These are phyloP conservation scores for Clarireedia paspali DNA, from an alignment of 2,329 filamentous ascomycete genomes.

Conservation along the genomic window DNA sequence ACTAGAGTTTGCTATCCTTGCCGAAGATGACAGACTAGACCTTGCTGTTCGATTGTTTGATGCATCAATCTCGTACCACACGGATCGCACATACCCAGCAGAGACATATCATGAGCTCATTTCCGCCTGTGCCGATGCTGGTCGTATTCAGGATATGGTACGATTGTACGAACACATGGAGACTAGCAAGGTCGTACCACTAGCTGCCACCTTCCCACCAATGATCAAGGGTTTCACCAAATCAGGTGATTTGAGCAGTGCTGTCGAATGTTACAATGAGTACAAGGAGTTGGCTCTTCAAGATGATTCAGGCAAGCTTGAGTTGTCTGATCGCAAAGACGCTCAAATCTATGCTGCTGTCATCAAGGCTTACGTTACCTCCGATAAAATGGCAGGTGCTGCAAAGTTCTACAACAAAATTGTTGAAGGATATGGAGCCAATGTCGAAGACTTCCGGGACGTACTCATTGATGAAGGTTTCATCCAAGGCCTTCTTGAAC, in stretches of 20 bases:
- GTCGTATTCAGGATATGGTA: slow-evolving; percentile 81
- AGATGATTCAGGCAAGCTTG: slow-evolving; percentile 65
- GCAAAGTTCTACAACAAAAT: slow-evolving; percentile 82
- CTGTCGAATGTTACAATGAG: slow-evolving; percentile 91
- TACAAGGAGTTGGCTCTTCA: slow-evolving; percentile 85
- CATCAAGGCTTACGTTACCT: slow-evolving; percentile 79
- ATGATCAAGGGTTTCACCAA: slow-evolving; percentile 94
- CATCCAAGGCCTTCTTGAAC: slow-evolving; percentile 67
- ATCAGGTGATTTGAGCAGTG: slow-evolving; percentile 73
- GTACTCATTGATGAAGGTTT: slow-evolving; percentile 67
- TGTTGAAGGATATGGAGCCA: slow-evolving; percentile 50
- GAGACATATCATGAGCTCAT: slow-evolving; percentile 83
- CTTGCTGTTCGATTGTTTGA: slow-evolving; percentile 83
- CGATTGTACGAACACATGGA: slow-evolving; percentile 91
- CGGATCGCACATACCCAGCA: slow-evolving; percentile 60
- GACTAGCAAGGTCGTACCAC: slow-evolving; percentile 61
- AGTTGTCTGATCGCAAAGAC: slow-evolving; percentile 66
- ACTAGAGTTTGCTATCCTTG: slow-evolving; percentile 76
- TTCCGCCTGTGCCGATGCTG: slow-evolving; percentile 75
- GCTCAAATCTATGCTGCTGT: slow-evolving; percentile 84
- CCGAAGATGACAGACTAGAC: slow-evolving; percentile 79
- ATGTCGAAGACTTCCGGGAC: slow-evolving; percentile 58
- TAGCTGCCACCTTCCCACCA: slow-evolving; percentile 74
- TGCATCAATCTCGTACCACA: slow-evolving; percentile 53
- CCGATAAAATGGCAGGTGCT: slow-evolving; percentile 72